phyloP scores from a whole-genome alignment of 805 yeast species.

The Hanseniaspora singularis region DNA sequence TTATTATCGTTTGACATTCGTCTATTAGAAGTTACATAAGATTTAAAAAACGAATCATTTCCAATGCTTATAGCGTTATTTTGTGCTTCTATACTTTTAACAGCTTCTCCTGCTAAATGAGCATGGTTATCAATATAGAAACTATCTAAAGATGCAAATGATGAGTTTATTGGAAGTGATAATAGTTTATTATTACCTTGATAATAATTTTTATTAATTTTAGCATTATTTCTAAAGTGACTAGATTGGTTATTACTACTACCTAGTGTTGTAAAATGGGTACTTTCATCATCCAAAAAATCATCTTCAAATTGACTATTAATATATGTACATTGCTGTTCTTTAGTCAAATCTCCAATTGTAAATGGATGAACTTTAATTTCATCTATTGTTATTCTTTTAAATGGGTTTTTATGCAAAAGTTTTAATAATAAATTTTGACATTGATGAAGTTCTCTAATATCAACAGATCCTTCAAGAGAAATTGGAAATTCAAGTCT shows the following conservation, averaged over 20 bases:
- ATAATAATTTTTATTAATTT: slow-evolving; percentile 5
- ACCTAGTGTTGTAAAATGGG: too few species aligned
- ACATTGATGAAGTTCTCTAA: slow-evolving; percentile 32
- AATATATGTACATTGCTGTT: slow-evolving; percentile 20
- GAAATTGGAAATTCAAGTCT: slow-evolving; percentile 46
- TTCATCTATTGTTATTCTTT: slow-evolving; percentile 56
- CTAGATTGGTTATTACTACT: too few species aligned
- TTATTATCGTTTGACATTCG: not conserved
- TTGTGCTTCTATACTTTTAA: not conserved
- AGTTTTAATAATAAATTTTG: slow-evolving; percentile 50
- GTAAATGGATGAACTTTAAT: slow-evolving; percentile 71
- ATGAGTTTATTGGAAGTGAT: slow-evolving; percentile 55
- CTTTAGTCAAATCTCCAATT: slow-evolving; percentile 31
- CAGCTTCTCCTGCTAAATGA: slow-evolving; percentile 6
- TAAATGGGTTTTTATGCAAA: slow-evolving; percentile 55
- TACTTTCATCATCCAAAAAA: slow-evolving; percentile 12
- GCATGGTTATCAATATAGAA: slow-evolving; percentile 46
- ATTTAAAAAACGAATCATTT: not conserved
- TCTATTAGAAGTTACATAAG: not conserved
- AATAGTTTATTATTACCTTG: slow-evolving; percentile 34
- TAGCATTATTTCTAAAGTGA: too few species aligned
- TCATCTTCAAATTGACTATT: slow-evolving; percentile 9
- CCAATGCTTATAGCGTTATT: not conserved
- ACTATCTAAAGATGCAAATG: slow-evolving; percentile 69
- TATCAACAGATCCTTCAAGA: slow-evolving; percentile 24